Conservation (phyloP, 1,284 basidiomycete genomes). For the Erythrobasidium hasegawianum region DNA sequence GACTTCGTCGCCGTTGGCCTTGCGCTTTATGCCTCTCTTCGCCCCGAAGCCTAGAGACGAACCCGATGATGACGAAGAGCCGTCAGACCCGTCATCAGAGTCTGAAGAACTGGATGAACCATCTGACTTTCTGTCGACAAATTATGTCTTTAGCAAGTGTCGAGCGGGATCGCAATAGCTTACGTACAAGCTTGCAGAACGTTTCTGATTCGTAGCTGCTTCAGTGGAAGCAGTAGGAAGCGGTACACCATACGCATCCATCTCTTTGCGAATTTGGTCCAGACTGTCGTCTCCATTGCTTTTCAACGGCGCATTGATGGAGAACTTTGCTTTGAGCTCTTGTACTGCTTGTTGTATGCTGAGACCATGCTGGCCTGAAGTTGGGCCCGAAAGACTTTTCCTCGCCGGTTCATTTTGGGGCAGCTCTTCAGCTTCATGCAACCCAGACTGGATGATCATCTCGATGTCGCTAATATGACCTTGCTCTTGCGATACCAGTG, state of each 20-base stretch:
- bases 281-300: neutral
- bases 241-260: slow-evolving; percentile 10
- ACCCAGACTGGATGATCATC: slow-evolving; percentile 21
- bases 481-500: too few relatives aligned
- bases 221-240: neutral
- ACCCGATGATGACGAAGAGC: slow-evolving; percentile 18
- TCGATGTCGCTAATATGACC: slow-evolving; percentile 5
- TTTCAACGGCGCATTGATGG: slow-evolving; percentile 7
- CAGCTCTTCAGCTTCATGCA: slow-evolving; percentile 16
- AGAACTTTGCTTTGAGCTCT: slow-evolving; percentile 32
- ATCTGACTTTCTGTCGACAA: slow-evolving; percentile 2
- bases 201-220: neutral
- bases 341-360: slow-evolving; percentile 30
- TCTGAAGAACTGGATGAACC: slow-evolving; percentile 3
- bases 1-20: slow-evolving; percentile 5
- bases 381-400: neutral
- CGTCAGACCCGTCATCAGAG: slow-evolving; percentile 11
- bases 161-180: neutral
- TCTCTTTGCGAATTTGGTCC: slow-evolving; percentile 22
- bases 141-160: neutral
- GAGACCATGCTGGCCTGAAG: neutral
- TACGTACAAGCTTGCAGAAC: neutral
- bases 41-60: slow-evolving; percentile 2
- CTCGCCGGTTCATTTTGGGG: neutral
- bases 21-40: neutral